These are phyloP conservation scores for Aspergillus versicolor DNA, from an alignment of 2,329 filamentous ascomycete genomes.

Conservation along the genomic window DNA sequence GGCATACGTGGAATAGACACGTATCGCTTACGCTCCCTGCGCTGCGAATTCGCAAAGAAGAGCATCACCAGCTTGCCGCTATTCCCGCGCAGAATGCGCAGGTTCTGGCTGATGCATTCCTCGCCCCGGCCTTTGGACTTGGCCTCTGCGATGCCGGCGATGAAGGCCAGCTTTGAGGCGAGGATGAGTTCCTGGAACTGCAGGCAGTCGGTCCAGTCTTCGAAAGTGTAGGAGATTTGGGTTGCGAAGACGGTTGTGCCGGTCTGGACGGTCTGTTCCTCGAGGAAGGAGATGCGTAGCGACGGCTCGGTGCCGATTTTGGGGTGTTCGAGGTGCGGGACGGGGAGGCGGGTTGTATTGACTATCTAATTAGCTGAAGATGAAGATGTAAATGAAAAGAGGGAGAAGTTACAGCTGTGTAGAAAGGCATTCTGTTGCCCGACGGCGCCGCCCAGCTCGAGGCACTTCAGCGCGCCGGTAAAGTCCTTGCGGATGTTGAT, in stretches of 20 bases:
- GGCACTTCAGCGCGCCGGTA: constrained; percentile 33
- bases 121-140: constrained; percentile 46
- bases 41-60: constrained; percentile 45
- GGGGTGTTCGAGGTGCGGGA: constrained; percentile 45
- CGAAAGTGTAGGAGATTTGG: constrained; percentile 44
- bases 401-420: constrained; percentile 38
- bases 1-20: constrained; percentile 39
- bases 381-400: background rate
- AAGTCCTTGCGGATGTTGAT: constrained; percentile 43
- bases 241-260: constrained; percentile 39
- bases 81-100: constrained; percentile 37
- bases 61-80: constrained; percentile 38
- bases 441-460: constrained; percentile 39
- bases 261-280: constrained; percentile 44
- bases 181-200: constrained; percentile 43
- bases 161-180: constrained; percentile 38
- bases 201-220: constrained; percentile 42
- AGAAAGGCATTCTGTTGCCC: constrained; percentile 38
- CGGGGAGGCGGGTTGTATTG: constrained; percentile 36
- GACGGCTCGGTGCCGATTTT: constrained; percentile 34
- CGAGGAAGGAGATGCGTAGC: constrained; percentile 42
- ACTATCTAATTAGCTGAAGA: constrained; percentile 22
- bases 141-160: constrained; percentile 43
- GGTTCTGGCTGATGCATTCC: constrained; percentile 46
- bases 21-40: constrained; percentile 41